Percentiles rank a stretch among this genome's conserved stretches.
These are phyloP conservation scores for Entelexis paramagnoliae DNA, from an alignment of 1,139 yeast genomes.

Conservation along the genomic window DNA sequence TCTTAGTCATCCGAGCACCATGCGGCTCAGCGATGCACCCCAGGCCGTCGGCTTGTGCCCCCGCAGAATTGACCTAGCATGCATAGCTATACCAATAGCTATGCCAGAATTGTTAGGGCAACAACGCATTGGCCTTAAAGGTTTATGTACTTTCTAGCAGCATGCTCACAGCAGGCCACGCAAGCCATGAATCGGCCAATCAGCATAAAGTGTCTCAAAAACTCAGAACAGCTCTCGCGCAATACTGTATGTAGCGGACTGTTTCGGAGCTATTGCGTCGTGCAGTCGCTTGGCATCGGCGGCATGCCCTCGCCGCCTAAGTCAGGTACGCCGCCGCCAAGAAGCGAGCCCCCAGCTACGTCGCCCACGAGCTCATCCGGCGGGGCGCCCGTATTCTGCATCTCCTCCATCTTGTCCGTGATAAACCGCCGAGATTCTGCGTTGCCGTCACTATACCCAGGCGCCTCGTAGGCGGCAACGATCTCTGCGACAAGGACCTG, in stretches of 20 bases:
- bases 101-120: too few relatives aligned
- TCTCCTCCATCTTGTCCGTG: constrained; percentile 46
- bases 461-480: constrained; percentile 47
- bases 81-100: too few relatives aligned
- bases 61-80: too few relatives aligned
- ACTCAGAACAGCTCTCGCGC: too few relatives aligned
- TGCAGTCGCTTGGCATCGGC: constrained; percentile 16
- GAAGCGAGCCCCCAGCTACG: constrained; percentile 43
- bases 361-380: constrained; percentile 73
- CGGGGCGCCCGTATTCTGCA: constrained; percentile 64
- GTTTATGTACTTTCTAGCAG: too few relatives aligned
- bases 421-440: constrained; percentile 44
- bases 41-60: too few relatives aligned
- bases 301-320: constrained; percentile 8
- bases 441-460: constrained; percentile 46
- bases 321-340: constrained; percentile 32
- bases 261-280: constrained; percentile 9
- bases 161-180: too few relatives aligned
- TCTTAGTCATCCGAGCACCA: too few relatives aligned
- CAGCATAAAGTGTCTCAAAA: too few relatives aligned
- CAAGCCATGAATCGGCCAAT: too few relatives aligned
- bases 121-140: too few relatives aligned
- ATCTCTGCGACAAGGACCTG: constrained; percentile 38
- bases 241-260: background rate
- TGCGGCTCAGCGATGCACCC: too few relatives aligned